phyloP scores from a whole-genome alignment of 495 filamentous ascomycete genomes.

The Endocarpon pusillum region DNA sequence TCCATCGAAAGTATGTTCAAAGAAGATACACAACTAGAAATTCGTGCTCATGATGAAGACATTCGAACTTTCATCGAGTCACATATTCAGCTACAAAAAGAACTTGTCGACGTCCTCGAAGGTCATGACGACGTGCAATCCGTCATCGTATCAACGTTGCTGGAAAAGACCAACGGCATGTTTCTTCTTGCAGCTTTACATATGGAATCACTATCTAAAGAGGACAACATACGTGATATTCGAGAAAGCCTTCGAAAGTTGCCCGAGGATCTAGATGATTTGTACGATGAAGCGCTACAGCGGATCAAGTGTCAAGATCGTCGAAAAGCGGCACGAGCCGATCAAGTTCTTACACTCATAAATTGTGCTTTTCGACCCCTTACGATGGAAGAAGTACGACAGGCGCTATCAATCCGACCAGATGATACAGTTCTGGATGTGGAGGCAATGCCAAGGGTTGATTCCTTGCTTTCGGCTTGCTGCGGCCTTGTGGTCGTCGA shows the following conservation, averaged over 20 bases:
- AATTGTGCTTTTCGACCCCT: constrained; percentile 6
- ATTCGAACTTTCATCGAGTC: too few relatives aligned
- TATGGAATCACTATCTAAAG: constrained; percentile 10
- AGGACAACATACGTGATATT: constrained; percentile 6
- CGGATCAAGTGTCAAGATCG: constrained; percentile 8
- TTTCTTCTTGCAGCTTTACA: constrained; percentile 14
- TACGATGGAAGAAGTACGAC: constrained; percentile 8
- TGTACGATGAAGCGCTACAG: constrained; percentile 10
- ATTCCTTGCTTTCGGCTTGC: constrained; percentile 8
- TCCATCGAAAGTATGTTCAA: constrained; percentile 8
- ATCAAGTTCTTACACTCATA: constrained; percentile 10
- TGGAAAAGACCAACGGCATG: constrained; percentile 5
- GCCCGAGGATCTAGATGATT: constrained; percentile 7
- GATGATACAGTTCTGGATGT: constrained; percentile 8
- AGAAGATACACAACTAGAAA: constrained; percentile 8
- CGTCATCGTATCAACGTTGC: too few relatives aligned
- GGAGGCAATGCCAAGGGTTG: constrained; percentile 5
- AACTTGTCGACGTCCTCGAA: too few relatives aligned
- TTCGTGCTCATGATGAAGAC: constrained; percentile 15
- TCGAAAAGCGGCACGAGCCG: constrained; percentile 2
- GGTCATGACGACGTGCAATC: too few relatives aligned
- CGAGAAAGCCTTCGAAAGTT: constrained; percentile 5
- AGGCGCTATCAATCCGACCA: constrained; percentile 11
- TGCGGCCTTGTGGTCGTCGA: constrained; percentile 12
- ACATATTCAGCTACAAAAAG: too few relatives aligned